These are phyloP conservation scores for Rostrohypoxylon terebratum DNA, from an alignment of 495 filamentous ascomycete species.

Conservation along the genomic window DNA sequence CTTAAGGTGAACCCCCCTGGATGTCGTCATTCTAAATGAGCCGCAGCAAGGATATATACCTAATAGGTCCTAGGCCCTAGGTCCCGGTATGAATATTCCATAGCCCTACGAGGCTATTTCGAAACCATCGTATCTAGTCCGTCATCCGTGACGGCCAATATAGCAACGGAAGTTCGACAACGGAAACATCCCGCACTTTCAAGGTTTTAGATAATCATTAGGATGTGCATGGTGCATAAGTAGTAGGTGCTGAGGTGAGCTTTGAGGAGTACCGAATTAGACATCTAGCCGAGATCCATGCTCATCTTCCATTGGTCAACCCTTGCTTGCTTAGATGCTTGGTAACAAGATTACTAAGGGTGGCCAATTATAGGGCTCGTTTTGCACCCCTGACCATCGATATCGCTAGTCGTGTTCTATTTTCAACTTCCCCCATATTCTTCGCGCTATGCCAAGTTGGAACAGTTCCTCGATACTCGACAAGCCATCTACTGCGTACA, in stretches of 20 bases:
- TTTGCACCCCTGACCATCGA: constrained; percentile 20
- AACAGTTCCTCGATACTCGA: not conserved
- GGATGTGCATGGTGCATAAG: constrained; percentile 38
- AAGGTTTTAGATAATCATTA: constrained; percentile 19
- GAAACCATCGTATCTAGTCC: not conserved
- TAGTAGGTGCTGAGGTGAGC: constrained; percentile 47
- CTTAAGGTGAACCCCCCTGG: not conserved
- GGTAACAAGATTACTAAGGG: constrained; percentile 45
- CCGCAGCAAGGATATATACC: constrained; percentile 12
- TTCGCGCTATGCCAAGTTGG: not conserved
- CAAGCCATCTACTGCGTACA: constrained; percentile 2
- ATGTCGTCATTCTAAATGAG: constrained; percentile 9
- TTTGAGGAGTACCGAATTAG: constrained; percentile 30
- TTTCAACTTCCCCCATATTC: constrained; percentile 33
- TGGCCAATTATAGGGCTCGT: constrained; percentile 41
- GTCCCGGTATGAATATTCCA: not conserved
- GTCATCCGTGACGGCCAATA: not conserved
- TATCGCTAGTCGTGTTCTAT: constrained; percentile 40
- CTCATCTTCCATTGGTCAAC: constrained; percentile 15
- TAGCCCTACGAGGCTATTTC: not conserved
- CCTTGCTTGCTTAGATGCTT: constrained; percentile 35
- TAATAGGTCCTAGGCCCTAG: too few species aligned
- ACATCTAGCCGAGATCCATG: constrained; percentile 21
- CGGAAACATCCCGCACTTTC: not conserved
- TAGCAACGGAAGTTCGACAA: not conserved